phyloP scores from a whole-genome alignment of 768 basidiomycete species.

The Tylopilus sp. region DNA sequence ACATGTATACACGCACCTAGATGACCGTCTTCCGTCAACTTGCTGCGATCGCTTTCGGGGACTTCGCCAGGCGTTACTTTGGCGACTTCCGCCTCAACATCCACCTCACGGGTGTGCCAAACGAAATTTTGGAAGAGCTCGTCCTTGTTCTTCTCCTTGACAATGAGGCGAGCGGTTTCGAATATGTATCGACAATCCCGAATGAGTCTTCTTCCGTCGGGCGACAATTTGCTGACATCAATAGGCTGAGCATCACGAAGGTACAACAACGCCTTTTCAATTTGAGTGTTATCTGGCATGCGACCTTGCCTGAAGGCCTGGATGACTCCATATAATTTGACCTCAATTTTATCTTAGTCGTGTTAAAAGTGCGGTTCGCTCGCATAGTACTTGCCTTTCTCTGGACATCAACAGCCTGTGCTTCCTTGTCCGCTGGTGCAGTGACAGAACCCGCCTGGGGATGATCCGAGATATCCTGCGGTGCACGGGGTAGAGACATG shows the following conservation, averaged over 20 bases:
- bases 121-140: slow-evolving; percentile 92
- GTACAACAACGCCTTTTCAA: slow-evolving; percentile 69
- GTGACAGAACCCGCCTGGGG: slow-evolving; percentile 63
- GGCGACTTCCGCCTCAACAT: slow-evolving; percentile 23
- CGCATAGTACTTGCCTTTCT: slow-evolving; percentile 50
- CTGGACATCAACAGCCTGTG: slow-evolving; percentile 71
- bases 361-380: neutral
- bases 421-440: slow-evolving; percentile 56
- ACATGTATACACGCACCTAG: slow-evolving; percentile 43
- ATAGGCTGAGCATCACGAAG: slow-evolving; percentile 59
- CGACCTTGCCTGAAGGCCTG: slow-evolving; percentile 77
- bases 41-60: slow-evolving; percentile 52
- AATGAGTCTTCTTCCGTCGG: slow-evolving; percentile 73
- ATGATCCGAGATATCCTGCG: too few species aligned
- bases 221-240: slow-evolving; percentile 61
- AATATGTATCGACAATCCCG: slow-evolving; percentile 78
- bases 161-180: slow-evolving; percentile 65
- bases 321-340: slow-evolving; percentile 78
- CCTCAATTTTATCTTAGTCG: slow-evolving; percentile 22
- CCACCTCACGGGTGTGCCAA: slow-evolving; percentile 67
- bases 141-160: slow-evolving; percentile 83
- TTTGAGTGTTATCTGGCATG: slow-evolving; percentile 77
- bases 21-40: slow-evolving; percentile 54
- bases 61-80: slow-evolving; percentile 41
- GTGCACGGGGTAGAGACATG: slow-evolving; percentile 67